phyloP scores from a whole-genome alignment of 2,329 filamentous ascomycete genomes.

The Paecilomyces variotii region DNA sequence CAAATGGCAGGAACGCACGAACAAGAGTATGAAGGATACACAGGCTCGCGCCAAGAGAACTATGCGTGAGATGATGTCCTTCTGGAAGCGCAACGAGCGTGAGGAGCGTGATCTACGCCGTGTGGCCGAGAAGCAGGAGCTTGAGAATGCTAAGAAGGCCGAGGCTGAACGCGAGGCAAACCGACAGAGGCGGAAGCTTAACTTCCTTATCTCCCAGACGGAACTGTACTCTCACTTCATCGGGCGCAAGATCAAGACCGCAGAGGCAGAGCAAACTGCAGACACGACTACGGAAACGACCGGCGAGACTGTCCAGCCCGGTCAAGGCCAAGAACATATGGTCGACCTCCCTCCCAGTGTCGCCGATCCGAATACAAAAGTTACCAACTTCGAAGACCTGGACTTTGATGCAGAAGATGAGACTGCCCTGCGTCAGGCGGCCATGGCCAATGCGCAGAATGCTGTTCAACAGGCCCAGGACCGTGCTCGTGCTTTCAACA shows the following conservation, averaged over 20 bases:
- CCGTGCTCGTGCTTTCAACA: conserved; percentile 88
- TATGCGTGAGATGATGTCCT: conserved; percentile 99
- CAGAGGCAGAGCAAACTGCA: conserved; percentile 88
- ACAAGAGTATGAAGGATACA: conserved; percentile 97
- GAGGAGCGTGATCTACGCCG: conserved; percentile 93
- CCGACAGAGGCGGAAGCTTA: conserved; percentile 95
- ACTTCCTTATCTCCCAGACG: conserved; percentile 98
- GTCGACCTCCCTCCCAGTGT: conserved; percentile 42
- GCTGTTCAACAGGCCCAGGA: conserved; percentile 91
- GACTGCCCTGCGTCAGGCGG: conserved; percentile 67
- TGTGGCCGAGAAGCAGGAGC: conserved; percentile 87
- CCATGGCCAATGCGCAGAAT: conserved; percentile 91
- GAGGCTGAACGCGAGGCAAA: conserved; percentile 97
- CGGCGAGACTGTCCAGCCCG: conserved; percentile 32
- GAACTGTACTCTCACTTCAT: conserved; percentile 99
- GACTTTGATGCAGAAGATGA: conserved; percentile 97
- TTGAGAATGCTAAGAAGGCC: conserved; percentile 92
- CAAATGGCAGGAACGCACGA: conserved; percentile 93
- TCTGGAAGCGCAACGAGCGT: conserved; percentile 98
- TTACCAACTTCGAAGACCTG: conserved; percentile 88
- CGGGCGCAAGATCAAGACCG: conserved; percentile 97
- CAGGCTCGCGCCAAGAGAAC: conserved; percentile 94
- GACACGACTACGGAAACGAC: conserved; percentile 61
- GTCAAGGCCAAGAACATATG: conserved; percentile 30
- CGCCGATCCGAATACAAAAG: conserved; percentile 54